Evolutionary conservation across 768 basidiomycete genomes (phyloP), one percentile per base, ranked within the genome.

Genomic region (Kwoniella botswanensis): DNA sequence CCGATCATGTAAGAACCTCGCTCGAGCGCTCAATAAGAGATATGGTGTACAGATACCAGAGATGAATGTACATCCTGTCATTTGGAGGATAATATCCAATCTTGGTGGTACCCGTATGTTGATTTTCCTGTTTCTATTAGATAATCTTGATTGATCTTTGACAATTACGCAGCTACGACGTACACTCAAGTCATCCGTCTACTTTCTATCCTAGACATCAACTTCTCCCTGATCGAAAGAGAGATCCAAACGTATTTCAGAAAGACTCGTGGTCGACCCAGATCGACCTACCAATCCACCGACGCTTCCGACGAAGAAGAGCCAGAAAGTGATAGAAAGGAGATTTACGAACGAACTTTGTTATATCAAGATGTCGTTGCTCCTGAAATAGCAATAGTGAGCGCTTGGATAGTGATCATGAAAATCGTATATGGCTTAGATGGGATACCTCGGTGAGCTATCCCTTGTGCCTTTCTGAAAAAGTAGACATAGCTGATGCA

Each of bases 371-470:
- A 84, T 92, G 50, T 89, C 90, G 77, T 84, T 86, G 59, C 86
- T 85, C 29, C 86, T 90, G 43, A 87, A 87, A 5, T 87, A 87
- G 22, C 84, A 75, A 83, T 93, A 24, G 79, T 88, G 46, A 88
- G 88, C 3, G 85, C 85, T 13, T 87, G 87, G 52, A 85, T 93
- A 17, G 86, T 94, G 7, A 89, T 89, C 44, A 85, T 94, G 73
- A 95, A 94, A 84, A 86, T 96, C 86, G 87, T 90, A 26, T 94
- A 94, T 76, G 94, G 93, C 0, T 79, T 94, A 35, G 93, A 94
- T 79, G 92, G 89, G 35, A 85, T 84, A 72, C 67, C 76, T 64
- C 88, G 92, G 91, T 89, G 79, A 70, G 84, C 72, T 2, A 21
- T 56, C 35, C 35, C 50, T 35, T 54, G 17, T 56, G 56, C 50